Conservation (phyloP, 768 basidiomycete genomes). For the Lactifluus piperatus region DNA sequence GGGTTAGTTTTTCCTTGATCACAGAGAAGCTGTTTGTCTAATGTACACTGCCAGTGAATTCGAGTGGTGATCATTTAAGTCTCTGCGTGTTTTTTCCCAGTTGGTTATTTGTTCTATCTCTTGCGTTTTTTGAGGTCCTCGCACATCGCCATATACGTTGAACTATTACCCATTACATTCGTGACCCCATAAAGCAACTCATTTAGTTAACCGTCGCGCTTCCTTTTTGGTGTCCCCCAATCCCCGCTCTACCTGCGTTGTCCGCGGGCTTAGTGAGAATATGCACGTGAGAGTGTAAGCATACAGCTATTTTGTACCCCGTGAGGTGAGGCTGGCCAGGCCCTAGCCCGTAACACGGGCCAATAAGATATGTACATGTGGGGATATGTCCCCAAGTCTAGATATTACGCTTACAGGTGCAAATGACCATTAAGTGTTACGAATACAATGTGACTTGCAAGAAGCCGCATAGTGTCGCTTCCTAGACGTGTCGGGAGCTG, state of each 20-base stretch:
- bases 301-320: conserved; percentile 10
- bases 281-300: conserved; percentile 11
- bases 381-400: not conserved
- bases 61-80: conserved; percentile 25
- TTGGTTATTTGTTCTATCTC: not conserved
- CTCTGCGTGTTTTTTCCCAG: not conserved
- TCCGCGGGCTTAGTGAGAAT: not conserved
- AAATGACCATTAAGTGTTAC: not conserved
- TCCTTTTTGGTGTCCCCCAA: not conserved
- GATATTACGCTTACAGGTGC: not conserved
- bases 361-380: conserved; percentile 8
- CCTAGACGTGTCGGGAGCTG: conserved; percentile 1
- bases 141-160: conserved; percentile 7
- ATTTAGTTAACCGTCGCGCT: conserved; percentile 1
- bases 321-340: not conserved
- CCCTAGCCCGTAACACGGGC: not conserved
- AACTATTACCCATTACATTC: conserved; percentile 14
- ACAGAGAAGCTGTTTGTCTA: not conserved
- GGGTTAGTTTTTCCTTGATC: conserved; percentile 46
- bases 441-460: not conserved
- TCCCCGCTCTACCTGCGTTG: not conserved
- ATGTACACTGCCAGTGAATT: conserved; percentile 25
- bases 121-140: not conserved
- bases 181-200: not conserved
- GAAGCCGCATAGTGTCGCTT: not conserved